Evolutionary conservation across 2,329 filamentous ascomycete species (phyloP).

Genomic region (Colletotrichum scovillei): DNA sequence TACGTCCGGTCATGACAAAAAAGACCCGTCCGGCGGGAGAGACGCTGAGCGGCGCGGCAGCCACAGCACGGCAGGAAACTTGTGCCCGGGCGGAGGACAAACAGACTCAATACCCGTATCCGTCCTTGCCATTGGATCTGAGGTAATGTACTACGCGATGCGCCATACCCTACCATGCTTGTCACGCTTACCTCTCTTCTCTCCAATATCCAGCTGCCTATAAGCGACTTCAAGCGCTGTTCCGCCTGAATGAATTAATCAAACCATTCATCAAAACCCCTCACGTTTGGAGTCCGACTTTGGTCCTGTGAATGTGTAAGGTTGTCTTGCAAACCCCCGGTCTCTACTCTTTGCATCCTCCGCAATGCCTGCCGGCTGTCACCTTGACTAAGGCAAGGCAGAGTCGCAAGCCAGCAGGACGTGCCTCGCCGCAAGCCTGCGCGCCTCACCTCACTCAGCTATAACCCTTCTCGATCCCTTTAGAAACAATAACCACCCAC

Average conservation of each 20-base stretch:
- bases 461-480: not conserved
- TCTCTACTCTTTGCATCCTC: not conserved
- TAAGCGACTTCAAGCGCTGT: not conserved
- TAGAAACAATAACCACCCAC: constrained; percentile 5
- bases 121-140: not conserved
- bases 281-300: not conserved
- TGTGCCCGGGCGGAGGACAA: not conserved
- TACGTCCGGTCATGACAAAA: not conserved
- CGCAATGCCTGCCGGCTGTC: not conserved
- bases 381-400: not conserved
- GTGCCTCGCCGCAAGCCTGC: not conserved
- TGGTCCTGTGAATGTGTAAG: not conserved
- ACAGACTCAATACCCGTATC: not conserved
- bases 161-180: not conserved
- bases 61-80: not conserved
- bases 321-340: not conserved
- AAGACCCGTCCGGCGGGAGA: not conserved
- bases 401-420: not conserved
- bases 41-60: not conserved
- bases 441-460: not conserved
- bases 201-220: not conserved
- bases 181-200: not conserved
- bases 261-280: not conserved
- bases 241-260: not conserved
- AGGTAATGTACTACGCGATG: too few species aligned